phyloP scores from a whole-genome alignment of 441 rosid genomes.

The Theobroma grandiflorum region DNA sequence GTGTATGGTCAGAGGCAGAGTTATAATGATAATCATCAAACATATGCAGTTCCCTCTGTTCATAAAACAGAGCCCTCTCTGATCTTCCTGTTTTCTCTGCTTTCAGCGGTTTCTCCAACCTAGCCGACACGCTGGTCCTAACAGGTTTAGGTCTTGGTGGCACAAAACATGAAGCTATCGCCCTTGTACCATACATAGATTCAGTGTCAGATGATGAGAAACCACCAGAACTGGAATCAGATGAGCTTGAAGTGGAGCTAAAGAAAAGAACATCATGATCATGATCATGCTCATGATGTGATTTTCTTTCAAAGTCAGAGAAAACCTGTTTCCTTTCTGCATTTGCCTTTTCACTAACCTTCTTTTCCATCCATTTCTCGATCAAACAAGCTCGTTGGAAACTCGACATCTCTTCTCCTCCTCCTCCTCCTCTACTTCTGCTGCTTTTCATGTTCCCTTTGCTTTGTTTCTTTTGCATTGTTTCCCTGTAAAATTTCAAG shows the following conservation, averaged over 20 bases:
- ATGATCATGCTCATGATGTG: conserved; percentile 38
- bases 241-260: conserved; percentile 70
- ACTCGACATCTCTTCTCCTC: conserved; percentile 31
- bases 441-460: conserved; percentile 23
- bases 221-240: conserved; percentile 72
- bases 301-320: conserved; percentile 37
- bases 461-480: conserved; percentile 52
- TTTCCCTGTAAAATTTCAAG: conserved; percentile 36
- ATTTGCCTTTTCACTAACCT: conserved; percentile 36
- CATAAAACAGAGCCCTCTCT: conserved; percentile 36
- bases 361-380: conserved; percentile 47
- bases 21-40: conserved; percentile 45
- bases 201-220: conserved; percentile 86
- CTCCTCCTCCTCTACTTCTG: conserved; percentile 18
- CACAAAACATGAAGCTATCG: conserved; percentile 44
- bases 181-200: conserved; percentile 48
- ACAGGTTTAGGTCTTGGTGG: conserved; percentile 64
- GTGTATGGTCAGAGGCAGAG: conserved; percentile 41
- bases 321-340: conserved; percentile 21
- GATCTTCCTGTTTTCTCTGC: conserved; percentile 41
- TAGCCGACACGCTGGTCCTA: conserved; percentile 37
- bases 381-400: conserved; percentile 46
- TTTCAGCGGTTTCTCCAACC: conserved; percentile 10
- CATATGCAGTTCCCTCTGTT: conserved; percentile 50
- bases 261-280: conserved; percentile 55